Conservation (phyloP, 257 asterid genomes). For the Fraxinus quadrangulata region DNA sequence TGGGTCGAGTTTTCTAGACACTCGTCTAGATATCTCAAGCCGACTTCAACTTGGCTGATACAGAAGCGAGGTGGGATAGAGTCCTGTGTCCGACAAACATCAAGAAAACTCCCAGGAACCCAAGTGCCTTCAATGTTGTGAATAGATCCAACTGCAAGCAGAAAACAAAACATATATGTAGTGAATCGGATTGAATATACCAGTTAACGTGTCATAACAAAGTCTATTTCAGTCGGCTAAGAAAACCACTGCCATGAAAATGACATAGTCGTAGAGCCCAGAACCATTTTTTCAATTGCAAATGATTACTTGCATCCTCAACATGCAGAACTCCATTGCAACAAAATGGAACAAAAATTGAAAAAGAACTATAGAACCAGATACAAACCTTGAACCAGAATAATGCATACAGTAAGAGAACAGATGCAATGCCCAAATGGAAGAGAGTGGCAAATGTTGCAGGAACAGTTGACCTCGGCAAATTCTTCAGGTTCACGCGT, state of each 20-base stretch:
- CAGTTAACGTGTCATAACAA: not conserved
- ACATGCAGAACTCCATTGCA: too few species aligned
- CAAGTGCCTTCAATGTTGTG: conserved; percentile 85
- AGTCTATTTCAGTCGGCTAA: too few species aligned
- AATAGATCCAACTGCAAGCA: conserved; percentile 82
- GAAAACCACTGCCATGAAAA: too few species aligned
- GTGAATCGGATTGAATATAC: conserved; percentile 6
- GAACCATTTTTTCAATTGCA: conserved; percentile 1
- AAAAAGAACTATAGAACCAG: conserved; percentile 6
- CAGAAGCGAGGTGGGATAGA: conserved; percentile 80
- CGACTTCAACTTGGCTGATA: conserved; percentile 84
- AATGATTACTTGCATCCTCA: not conserved
- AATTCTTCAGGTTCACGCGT: conserved; percentile 76
- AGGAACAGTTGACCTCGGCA: conserved; percentile 65
- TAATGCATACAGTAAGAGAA: conserved; percentile 66
- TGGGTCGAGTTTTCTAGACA: conserved; percentile 5
- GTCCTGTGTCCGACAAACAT: conserved; percentile 85
- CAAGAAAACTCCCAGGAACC: conserved; percentile 80
- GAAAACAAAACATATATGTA: conserved; percentile 1
- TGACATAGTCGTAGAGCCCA: too few species aligned
- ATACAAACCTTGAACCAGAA: conserved; percentile 89
- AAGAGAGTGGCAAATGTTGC: conserved; percentile 71
- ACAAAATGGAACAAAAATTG: not conserved
- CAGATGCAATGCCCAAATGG: conserved; percentile 85
- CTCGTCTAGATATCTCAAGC: conserved; percentile 35